These are phyloP conservation scores for Russula sp. DNA, from an alignment of 768 basidiomycete species.

Conservation along the genomic window DNA sequence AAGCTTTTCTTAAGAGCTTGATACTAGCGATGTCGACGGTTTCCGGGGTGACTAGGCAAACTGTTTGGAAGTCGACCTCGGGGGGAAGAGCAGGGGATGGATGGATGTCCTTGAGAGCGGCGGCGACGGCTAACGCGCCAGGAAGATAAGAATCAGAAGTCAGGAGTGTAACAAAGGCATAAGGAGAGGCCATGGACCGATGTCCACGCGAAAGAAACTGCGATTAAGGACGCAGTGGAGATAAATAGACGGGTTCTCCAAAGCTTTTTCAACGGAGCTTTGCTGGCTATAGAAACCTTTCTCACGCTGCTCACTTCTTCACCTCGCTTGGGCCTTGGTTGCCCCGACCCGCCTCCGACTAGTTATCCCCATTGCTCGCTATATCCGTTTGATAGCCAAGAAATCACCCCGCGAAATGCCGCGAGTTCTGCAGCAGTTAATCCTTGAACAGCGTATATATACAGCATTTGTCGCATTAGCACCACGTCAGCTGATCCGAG, in stretches of 20 bases:
- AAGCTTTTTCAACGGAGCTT: slow-evolving; percentile 4
- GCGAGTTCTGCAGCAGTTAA: not conserved
- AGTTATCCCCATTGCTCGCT: not conserved
- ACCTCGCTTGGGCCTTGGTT: not conserved
- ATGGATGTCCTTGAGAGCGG: slow-evolving; percentile 78
- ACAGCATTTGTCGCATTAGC: not conserved
- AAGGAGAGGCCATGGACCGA: slow-evolving; percentile 50
- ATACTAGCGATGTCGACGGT: slow-evolving; percentile 79
- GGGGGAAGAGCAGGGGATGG: slow-evolving; percentile 47
- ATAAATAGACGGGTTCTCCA: slow-evolving; percentile 1
- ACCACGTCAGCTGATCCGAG: slow-evolving; percentile 16
- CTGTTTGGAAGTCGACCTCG: slow-evolving; percentile 65
- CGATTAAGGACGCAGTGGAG: slow-evolving; percentile 21
- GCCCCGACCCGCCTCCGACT: slow-evolving; percentile 1
- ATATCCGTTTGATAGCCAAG: not conserved
- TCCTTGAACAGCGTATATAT: not conserved
- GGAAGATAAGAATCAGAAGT: slow-evolving; percentile 91
- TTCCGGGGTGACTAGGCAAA: slow-evolving; percentile 93
- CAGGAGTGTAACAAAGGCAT: slow-evolving; percentile 87
- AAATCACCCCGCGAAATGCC: not conserved
- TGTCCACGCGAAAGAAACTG: slow-evolving; percentile 15
- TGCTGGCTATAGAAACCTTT: slow-evolving; percentile 12
- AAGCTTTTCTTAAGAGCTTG: slow-evolving; percentile 70
- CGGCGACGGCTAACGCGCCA: slow-evolving; percentile 81
- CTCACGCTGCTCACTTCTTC: slow-evolving; percentile 5